Conservation (phyloP, 2,329 filamentous ascomycete genomes). For the Leptographium wingfieldii region DNA sequence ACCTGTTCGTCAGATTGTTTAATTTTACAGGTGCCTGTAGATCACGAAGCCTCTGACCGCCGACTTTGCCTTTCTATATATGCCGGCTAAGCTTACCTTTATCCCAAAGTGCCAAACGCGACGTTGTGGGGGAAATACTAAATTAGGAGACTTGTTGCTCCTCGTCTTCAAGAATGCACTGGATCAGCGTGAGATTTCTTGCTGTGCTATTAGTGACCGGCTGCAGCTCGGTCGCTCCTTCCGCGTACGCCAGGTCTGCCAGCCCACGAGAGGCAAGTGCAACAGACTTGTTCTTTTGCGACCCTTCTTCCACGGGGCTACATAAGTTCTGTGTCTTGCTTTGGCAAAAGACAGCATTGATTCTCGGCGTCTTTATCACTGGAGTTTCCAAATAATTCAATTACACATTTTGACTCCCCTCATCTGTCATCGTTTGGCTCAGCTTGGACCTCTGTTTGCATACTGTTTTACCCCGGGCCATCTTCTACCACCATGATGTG, state of each 20-base stretch:
- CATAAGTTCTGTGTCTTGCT: neutral
- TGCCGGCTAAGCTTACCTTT: neutral
- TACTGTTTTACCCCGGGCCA: neutral
- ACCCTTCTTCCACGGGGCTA: no score
- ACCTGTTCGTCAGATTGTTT: neutral
- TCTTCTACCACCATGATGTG: neutral
- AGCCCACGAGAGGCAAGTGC: constrained; percentile 3
- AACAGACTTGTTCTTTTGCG: neutral
- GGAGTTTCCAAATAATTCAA: neutral
- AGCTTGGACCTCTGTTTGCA: neutral
- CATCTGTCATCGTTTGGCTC: neutral
- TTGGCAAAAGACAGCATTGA: neutral
- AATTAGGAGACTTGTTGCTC: neutral
- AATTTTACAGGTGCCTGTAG: neutral
- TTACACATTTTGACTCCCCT: neutral
- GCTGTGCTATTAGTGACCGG: neutral
- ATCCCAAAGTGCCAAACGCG: neutral
- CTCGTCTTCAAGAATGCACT: neutral
- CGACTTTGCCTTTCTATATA: neutral
- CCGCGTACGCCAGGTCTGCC: neutral
- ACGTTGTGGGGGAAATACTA: neutral
- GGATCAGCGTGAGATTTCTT: constrained; percentile 3
- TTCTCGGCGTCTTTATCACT: neutral
- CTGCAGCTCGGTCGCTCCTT: constrained; percentile 4
- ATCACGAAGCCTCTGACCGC: neutral